Evolutionary conservation across 305 asterid species (phyloP).

Genomic region (Solanum hybrid): DNA sequence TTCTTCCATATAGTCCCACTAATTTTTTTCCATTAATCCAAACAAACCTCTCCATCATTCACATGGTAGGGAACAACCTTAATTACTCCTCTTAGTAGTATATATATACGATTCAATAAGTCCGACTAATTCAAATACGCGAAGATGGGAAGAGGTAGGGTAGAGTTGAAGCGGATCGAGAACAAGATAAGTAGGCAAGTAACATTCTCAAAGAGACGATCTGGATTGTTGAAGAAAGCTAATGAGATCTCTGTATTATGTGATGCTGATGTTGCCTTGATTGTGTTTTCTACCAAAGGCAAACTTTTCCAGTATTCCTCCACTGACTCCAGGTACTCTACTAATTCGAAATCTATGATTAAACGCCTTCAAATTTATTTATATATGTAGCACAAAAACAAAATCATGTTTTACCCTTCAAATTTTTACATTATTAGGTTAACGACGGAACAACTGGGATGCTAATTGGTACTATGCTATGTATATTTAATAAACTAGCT

Average conservation of each 20-base stretch:
- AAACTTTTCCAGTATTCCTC: constrained; percentile 61
- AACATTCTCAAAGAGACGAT: constrained; percentile 61
- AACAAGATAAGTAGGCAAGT: constrained; percentile 68
- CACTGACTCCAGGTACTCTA: constrained; percentile 38
- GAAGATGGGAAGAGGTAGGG: constrained; percentile 62
- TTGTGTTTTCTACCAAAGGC: constrained; percentile 54
- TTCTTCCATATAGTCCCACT: neutral
- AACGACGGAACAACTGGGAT: neutral
- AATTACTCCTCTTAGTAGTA: neutral
- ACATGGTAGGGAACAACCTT: neutral
- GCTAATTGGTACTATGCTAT: neutral
- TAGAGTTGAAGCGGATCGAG: constrained; percentile 61
- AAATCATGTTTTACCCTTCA: neutral
- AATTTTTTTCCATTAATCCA: neutral
- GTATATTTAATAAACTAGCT: neutral
- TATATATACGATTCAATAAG: no score
- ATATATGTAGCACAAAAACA: neutral
- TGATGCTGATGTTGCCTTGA: constrained; percentile 65
- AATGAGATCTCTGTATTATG: constrained; percentile 71
- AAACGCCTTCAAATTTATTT: neutral
- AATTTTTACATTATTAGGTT: neutral
- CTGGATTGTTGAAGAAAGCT: constrained; percentile 60
- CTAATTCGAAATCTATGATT: neutral
- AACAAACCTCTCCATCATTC: neutral
- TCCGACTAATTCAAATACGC: neutral